Evolutionary conservation across 495 filamentous ascomycete species (phyloP), one percentile per base, ranked within the genome.

Genomic region (Clohesyomyces aquaticus): DNA sequence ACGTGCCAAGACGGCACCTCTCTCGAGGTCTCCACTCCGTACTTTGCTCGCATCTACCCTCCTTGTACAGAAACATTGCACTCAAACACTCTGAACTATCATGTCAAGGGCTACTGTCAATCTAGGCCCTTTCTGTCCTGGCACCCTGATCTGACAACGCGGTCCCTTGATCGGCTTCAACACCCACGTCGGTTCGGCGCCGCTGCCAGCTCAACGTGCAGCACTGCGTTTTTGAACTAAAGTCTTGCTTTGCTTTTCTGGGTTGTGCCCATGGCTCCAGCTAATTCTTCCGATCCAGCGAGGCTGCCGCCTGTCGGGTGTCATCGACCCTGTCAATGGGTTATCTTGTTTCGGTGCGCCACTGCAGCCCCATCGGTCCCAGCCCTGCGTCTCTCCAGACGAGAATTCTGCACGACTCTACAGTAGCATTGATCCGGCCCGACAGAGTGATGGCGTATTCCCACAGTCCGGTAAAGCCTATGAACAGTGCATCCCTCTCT

Each of bases 171-270:
- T 38, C 32, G 14, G 32, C 6, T 14, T 38, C 32, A 38, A 14
- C 32, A 38, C 14, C 32, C 6, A 38, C 32, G n/a, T 38, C 32
- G 32, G 32, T 6, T 6, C 32, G 32, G 32, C 32, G 32, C 32
- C 6, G 32, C 32, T 38, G 32, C 32, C 32, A 38, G 32, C 14
- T 38, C 32, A 38, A 6, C 32, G 14, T 38, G 32, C 32, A 38
- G 6, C 32, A 38, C 14, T 14, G 47, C 19, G 47, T 11, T 50
- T 50, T 50, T 50, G 19, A 21, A 50, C 25, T 50, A 21, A 50
- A 26, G 47, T 50, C 47, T 26, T 50, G 47, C 47, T 50, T 26
- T 50, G 47, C 47, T 50, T 50, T 50, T 21, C 25, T 50, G 16
- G 47, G 19, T 22, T 50, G 47, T 21, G 25, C 12, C 47, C 47